Evolutionary conservation across 2,329 filamentous ascomycete species (phyloP).

Genomic region (Parastagonospora nodorum): DNA sequence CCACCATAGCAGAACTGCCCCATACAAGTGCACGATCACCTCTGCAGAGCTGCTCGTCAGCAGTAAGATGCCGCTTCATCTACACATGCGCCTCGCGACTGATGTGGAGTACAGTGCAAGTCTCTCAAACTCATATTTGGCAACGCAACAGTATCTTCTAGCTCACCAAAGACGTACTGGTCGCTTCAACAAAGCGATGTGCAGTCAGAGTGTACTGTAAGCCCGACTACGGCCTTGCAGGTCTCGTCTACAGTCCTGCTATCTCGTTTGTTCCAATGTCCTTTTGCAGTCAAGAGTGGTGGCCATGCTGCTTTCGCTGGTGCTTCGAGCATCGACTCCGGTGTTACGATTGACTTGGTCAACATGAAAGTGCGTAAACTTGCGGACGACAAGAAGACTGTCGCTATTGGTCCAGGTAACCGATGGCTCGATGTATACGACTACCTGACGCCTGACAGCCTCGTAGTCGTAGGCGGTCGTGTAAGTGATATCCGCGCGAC

Average conservation of each 20-base stretch:
- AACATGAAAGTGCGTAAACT: constrained; percentile 28
- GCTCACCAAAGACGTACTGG: constrained; percentile 23
- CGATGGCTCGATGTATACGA: constrained; percentile 43
- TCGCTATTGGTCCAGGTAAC: constrained; percentile 37
- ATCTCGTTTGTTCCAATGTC: constrained; percentile 30
- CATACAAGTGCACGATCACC: constrained; percentile 6
- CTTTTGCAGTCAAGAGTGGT: constrained; percentile 49
- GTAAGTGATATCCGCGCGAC: no score
- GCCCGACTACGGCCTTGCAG: constrained; percentile 20
- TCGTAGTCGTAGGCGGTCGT: constrained; percentile 39
- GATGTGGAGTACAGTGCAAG: not conserved
- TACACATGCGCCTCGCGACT: constrained; percentile 2
- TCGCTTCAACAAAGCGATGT: constrained; percentile 28
- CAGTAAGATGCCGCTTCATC: constrained; percentile 21
- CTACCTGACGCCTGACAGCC: constrained; percentile 30
- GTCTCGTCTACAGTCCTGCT: constrained; percentile 26
- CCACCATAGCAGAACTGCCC: constrained; percentile 15
- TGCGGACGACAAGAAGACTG: constrained; percentile 24
- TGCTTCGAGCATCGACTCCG: constrained; percentile 37
- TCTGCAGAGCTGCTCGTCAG: constrained; percentile 18
- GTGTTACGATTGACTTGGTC: constrained; percentile 36
- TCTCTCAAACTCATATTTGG: not conserved
- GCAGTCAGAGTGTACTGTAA: constrained; percentile 33
- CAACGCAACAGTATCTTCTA: not conserved
- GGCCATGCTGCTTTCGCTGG: constrained; percentile 35